phyloP scores from a whole-genome alignment of 164 flowering plant species.

The Pachysandra terminalis region DNA sequence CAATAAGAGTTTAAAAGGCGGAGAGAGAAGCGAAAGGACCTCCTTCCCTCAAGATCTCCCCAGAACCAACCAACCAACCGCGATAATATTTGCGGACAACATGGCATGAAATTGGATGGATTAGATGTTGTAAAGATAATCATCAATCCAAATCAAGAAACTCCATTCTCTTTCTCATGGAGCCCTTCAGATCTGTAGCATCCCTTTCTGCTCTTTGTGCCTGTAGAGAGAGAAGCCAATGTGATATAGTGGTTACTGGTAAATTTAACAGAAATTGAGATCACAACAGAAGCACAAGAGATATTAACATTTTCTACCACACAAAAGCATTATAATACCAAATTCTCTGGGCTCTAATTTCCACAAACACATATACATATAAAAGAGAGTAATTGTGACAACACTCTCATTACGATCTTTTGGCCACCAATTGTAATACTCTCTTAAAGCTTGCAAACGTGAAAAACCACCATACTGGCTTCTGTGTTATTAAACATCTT shows the following conservation, averaged over 20 bases:
- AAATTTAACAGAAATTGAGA: no score
- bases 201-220: constrained; percentile 89
- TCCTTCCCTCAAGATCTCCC: not conserved
- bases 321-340: no score
- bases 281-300: no score
- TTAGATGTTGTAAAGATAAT: not conserved
- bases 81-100: constrained; percentile 33
- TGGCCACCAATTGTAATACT: no score
- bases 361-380: no score
- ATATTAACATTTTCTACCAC: no score
- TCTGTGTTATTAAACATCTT: no score
- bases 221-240: constrained; percentile 14
- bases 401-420: no score
- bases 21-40: not conserved
- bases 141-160: constrained; percentile 72
- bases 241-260: not conserved
- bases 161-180: constrained; percentile 98
- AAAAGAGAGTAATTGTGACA: no score
- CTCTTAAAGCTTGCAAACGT: no score
- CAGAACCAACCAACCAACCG: constrained; percentile 14
- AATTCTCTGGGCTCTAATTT: no score
- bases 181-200: constrained; percentile 83
- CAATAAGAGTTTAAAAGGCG: not conserved
- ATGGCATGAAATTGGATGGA: constrained; percentile 12
- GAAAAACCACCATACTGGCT: no score